Base-by-base conservation (phyloP, 768 basidiomycete genomes). In the Strobilomyces dryophilus region DNA sequence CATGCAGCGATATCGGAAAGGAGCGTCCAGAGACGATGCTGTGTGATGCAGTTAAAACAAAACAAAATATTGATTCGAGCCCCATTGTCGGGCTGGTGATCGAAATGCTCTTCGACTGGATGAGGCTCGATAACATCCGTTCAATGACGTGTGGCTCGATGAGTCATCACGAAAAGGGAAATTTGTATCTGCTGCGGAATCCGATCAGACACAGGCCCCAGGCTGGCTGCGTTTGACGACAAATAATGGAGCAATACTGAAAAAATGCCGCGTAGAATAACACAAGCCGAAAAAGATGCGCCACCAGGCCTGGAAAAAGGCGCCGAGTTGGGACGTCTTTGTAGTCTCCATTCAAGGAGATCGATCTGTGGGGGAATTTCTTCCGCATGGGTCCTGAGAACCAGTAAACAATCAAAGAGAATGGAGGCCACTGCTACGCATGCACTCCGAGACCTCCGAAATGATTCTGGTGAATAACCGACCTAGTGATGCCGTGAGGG, bases 341-440 rank as follows among this genome's bases (percentile, higher is more conserved):
- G 50, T 36, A 21, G 47, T 42, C 39, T 54, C 60, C 57, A 34
- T 29, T 39, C 42, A 46, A 47, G 43, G 36, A 39, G 46, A 63
- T 61, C 46, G 45, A 51, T 51, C 50, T 64, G 51, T 60, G 50
- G 20, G 18, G 26, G 24, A 47, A 39, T 31, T 45, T 53, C 45
- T 37, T 47, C 48, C 56, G 46, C 24, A 14, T 24, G 35, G 8
- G 39, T 39, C 11, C 47, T 47, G 49, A 45, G 54, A 57, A 53
- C 51, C 48, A 45, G 45, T 51, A 26, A 54, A 52, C 20, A 39
- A 44, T 37, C 44, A 39, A 37, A 40, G 48, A 53, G 31, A 43
- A 42, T 31, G 45, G 45, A 48, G 45, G 45, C 47, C 18, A 47
- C 52, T 15, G 53, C 52, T 52, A 64, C 43, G 49, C 9, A 24